Conservation (phyloP, 257 asterid genomes). For the Solanum chmielewskii region DNA sequence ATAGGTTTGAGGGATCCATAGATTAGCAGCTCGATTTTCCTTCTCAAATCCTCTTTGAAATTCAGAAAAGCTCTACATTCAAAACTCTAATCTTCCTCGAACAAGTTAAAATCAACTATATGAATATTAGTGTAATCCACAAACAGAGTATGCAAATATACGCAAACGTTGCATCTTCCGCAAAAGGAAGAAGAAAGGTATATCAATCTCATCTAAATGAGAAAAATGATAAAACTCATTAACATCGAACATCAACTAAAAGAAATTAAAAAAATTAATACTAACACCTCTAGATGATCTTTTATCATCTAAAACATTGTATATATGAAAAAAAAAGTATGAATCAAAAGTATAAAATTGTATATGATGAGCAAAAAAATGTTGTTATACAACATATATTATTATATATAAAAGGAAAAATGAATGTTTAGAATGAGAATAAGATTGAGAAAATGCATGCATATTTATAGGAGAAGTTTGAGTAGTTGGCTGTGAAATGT, state of each 20-base stretch:
- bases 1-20: conserved; percentile 76
- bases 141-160: neutral
- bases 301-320: neutral
- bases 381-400: neutral
- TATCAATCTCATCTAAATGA: neutral
- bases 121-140: neutral
- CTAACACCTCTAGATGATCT: neutral
- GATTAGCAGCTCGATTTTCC: conserved; percentile 60
- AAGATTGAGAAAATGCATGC: neutral
- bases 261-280: neutral
- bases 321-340: neutral
- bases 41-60: conserved; percentile 67
- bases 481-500: neutral
- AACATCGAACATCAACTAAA: neutral
- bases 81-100: conserved; percentile 6
- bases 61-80: conserved; percentile 74
- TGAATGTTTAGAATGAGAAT: neutral
- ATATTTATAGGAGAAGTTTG: neutral
- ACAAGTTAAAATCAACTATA: neutral
- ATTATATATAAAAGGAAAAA: neutral
- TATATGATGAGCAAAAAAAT: neutral
- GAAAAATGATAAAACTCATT: neutral
- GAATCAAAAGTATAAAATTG: neutral
- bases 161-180: neutral
- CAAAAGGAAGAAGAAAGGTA: neutral